These are phyloP conservation scores for Plasmodium vinckei DNA, from an alignment of 169 alveolate genomes.

Conservation along the genomic window DNA sequence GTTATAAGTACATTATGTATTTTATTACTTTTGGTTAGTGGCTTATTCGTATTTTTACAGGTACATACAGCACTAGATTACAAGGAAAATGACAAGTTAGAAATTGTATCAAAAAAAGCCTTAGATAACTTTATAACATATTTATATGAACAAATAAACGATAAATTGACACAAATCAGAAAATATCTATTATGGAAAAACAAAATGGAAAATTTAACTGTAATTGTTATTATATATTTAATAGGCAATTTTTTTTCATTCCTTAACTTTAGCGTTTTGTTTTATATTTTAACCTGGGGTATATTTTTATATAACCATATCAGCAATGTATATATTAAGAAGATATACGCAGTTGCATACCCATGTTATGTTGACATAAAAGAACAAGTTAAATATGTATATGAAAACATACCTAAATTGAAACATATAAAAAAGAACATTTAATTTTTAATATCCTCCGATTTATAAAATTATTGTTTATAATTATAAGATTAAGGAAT, in stretches of 20 bases:
- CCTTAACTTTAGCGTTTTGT: conserved; percentile 53
- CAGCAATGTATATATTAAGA: conserved; percentile 43
- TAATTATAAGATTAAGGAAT: too few species aligned
- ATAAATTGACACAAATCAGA: conserved; percentile 48
- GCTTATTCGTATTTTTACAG: conserved; percentile 67
- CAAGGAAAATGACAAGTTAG: conserved; percentile 67
- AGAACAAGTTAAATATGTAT: conserved; percentile 43
- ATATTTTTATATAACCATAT: conserved; percentile 63
- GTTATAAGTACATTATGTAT: conserved; percentile 45
- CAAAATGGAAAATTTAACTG: conserved; percentile 39
- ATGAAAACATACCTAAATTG: conserved; percentile 63
- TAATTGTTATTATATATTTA: conserved; percentile 32
- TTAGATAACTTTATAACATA: conserved; percentile 23
- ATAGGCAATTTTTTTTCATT: conserved; percentile 65
- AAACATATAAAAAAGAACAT: conserved; percentile 45
- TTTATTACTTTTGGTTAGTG: conserved; percentile 61
- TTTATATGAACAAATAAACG: conserved; percentile 58
- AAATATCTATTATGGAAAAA: conserved; percentile 55
- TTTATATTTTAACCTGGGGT: conserved; percentile 59
- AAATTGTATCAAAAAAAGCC: conserved; percentile 41
- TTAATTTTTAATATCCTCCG: not conserved
- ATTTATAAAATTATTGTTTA: too few species aligned
- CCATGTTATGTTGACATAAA: conserved; percentile 51
- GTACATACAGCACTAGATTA: conserved; percentile 37
- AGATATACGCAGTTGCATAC: conserved; percentile 9